phyloP scores from a whole-genome alignment of 345 rosid genomes.

The Cochlearia excelsa region DNA sequence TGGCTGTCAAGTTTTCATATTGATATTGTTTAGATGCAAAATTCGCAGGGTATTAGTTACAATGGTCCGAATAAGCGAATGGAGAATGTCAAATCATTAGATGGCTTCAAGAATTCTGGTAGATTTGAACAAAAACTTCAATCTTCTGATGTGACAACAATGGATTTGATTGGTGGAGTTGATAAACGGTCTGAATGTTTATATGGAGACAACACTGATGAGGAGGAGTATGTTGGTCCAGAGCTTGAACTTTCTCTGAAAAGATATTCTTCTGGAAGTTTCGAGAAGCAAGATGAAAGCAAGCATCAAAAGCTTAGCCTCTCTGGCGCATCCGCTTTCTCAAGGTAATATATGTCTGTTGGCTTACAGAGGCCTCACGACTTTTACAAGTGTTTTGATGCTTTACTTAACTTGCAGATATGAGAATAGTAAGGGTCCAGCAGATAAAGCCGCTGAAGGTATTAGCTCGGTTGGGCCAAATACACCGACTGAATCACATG shows the following conservation, averaged over 20 bases:
- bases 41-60: constrained; percentile 9
- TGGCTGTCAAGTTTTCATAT: too few species aligned
- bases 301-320: constrained; percentile 50
- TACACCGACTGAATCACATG: constrained; percentile 38
- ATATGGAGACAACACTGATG: constrained; percentile 23
- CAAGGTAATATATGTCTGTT: constrained; percentile 36
- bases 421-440: constrained; percentile 33
- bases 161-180: constrained; percentile 65
- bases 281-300: constrained; percentile 35
- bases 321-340: constrained; percentile 56
- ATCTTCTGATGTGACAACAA: constrained; percentile 33
- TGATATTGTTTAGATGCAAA: too few species aligned
- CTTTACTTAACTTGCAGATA: constrained; percentile 42
- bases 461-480: constrained; percentile 31
- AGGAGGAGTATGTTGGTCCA: constrained; percentile 35
- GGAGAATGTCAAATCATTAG: constrained; percentile 19
- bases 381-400: constrained; percentile 16
- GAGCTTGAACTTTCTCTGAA: constrained; percentile 58
- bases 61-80: constrained; percentile 13
- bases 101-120: constrained; percentile 25
- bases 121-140: constrained; percentile 24
- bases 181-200: constrained; percentile 27
- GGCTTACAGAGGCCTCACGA: neutral
- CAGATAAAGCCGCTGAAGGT: constrained; percentile 25
- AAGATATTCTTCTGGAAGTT: constrained; percentile 39